These are phyloP conservation scores for Leccinum subgranulosum DNA, from an alignment of 768 basidiomycete species.

Conservation along the genomic window DNA sequence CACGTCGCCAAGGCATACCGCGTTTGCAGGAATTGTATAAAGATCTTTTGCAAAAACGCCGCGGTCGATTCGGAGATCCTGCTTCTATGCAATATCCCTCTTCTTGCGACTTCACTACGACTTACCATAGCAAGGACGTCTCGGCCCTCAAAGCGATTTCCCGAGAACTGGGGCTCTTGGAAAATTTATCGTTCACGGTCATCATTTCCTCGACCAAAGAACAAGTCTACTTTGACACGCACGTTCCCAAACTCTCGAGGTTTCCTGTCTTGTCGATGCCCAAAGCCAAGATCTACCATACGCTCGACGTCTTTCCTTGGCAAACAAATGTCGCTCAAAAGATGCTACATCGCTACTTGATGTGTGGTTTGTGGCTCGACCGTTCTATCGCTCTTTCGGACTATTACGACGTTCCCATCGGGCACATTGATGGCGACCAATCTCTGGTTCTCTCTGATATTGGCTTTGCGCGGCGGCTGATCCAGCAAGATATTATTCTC, in stretches of 20 bases:
- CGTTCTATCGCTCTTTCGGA: slow-evolving; percentile 75
- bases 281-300: slow-evolving; percentile 71
- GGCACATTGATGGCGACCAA: slow-evolving; percentile 89
- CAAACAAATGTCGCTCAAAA: slow-evolving; percentile 76
- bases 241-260: slow-evolving; percentile 65
- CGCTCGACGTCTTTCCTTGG: slow-evolving; percentile 85
- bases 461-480: slow-evolving; percentile 82
- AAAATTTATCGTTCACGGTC: slow-evolving; percentile 70
- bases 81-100: slow-evolving; percentile 63
- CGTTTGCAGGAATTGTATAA: slow-evolving; percentile 73
- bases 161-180: slow-evolving; percentile 75
- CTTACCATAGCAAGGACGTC: slow-evolving; percentile 75
- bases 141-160: slow-evolving; percentile 86
- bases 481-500: slow-evolving; percentile 84
- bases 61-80: slow-evolving; percentile 37
- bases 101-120: slow-evolving; percentile 55
- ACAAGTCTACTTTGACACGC: slow-evolving; percentile 74
- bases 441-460: slow-evolving; percentile 87
- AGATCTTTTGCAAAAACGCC: slow-evolving; percentile 56
- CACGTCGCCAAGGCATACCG: slow-evolving; percentile 77
- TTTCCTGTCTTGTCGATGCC: slow-evolving; percentile 90
- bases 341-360: slow-evolving; percentile 82
- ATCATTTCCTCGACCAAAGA: slow-evolving; percentile 87
- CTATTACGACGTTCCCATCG: slow-evolving; percentile 91
- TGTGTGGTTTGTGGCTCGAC: slow-evolving; percentile 75